Base-by-base conservation (phyloP, 768 basidiomycete species). In the Mycena vulgaris region DNA sequence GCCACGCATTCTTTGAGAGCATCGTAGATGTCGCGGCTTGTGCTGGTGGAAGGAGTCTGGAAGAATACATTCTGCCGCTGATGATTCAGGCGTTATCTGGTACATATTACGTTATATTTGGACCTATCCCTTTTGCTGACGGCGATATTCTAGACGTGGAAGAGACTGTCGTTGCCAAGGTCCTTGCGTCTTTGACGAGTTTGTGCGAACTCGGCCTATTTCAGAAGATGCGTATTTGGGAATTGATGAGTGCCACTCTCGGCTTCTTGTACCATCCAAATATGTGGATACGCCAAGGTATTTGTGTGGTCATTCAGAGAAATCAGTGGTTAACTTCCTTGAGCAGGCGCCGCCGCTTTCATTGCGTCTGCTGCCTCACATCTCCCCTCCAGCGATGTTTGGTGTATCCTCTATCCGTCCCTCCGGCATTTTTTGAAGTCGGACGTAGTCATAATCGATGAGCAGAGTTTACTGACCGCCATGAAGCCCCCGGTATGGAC, bases 371-470 rank as follows among this genome's bases (percentile, higher is more conserved):
- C 95, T 11, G 92, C 93, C 2, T 90, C 91, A 48, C 92, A 94
- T 71, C 87, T 99, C 8, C 93, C 93, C 0, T 80, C 85, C 3
- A 96, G 95, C 61, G 98, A 99, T 77, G 91, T 95, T 25, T 99
- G 98, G 97, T 98, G 96, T 76, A 97, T 99, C 47, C 80, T 99
- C 11, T 99, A 99, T 74, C 97, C 98, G 0, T 94, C 93, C 0
- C 81, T 99, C 47, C 88, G 94, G 52, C 93, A 96, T 75, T 90
- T 96, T 67, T 83, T 99, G 42, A 92, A 92, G 66, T 94, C 91
- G 2, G 98, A 99, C 73, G 84, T 98, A 25, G 86, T 85, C 2
- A 85, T 86, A 9, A 88, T 98, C 53, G 89, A 93, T 56, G 95
- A 94, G 67, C 86, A 86, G 58, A 91, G 89, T 51, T 76, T 99